These are phyloP conservation scores for Solanum appendiculatum DNA, from an alignment of 257 asterid genomes.

Conservation along the genomic window DNA sequence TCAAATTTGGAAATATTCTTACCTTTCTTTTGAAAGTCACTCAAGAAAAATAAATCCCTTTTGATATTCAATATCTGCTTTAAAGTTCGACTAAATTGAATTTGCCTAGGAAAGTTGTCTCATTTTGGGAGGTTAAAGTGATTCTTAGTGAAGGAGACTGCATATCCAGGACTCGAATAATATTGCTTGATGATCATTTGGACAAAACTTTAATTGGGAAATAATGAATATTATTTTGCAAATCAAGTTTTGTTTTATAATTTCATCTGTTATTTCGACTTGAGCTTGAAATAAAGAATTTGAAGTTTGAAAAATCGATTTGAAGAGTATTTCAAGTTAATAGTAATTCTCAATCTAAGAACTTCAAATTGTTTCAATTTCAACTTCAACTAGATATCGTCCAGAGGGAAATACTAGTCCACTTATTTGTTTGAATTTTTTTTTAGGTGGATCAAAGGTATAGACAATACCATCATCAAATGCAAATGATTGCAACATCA, in stretches of 20 bases:
- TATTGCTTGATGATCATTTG: neutral
- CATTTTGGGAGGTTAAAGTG: too few relatives aligned
- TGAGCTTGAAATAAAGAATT: neutral
- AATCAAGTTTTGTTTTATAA: neutral
- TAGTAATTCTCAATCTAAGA: too few relatives aligned
- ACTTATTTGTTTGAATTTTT: neutral
- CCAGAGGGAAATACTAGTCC: neutral
- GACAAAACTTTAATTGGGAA: neutral
- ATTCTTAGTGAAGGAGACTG: too few relatives aligned
- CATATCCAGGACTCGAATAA: neutral
- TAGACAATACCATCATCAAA: conserved; percentile 52
- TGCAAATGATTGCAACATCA: conserved; percentile 42
- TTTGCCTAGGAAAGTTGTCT: accelerated
- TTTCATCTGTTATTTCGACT: neutral
- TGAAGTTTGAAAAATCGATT: neutral
- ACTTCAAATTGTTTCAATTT: too few relatives aligned
- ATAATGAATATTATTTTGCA: neutral
- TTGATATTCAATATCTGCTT: too few relatives aligned
- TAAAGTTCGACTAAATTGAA: too few relatives aligned
- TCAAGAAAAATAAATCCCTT: too few relatives aligned
- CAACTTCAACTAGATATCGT: neutral
- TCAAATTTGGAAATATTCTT: neutral
- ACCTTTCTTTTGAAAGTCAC: neutral
- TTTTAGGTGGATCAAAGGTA: conserved; percentile 63
- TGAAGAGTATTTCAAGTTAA: too few relatives aligned